Percentiles rank a stretch among this genome's conserved stretches.
Conservation (phyloP, 2,329 filamentous ascomycete species). For the Diplodia corticola region DNA sequence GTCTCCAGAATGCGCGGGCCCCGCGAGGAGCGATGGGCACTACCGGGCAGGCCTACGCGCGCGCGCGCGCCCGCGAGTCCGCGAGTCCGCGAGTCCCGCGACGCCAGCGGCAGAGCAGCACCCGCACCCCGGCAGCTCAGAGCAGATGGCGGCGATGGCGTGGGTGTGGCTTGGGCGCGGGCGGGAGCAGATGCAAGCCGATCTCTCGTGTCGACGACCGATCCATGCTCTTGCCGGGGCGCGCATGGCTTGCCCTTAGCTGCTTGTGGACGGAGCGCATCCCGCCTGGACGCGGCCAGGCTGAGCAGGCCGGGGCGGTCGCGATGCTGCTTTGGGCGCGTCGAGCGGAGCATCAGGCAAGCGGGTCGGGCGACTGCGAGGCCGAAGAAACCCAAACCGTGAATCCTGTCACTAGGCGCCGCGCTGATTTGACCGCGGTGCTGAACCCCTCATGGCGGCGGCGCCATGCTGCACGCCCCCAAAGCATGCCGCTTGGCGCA, state of each 20-base stretch:
- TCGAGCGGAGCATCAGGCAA: slow-evolving; percentile 13
- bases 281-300: background rate
- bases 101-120: background rate
- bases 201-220: slow-evolving; percentile 16
- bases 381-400: slow-evolving; percentile 8
- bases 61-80: too few relatives aligned
- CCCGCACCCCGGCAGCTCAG: background rate
- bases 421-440: slow-evolving; percentile 1
- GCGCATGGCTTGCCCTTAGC: slow-evolving; percentile 17
- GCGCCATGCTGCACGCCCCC: slow-evolving; percentile 13
- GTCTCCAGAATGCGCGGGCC: slow-evolving; percentile 11
- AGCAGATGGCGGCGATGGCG: slow-evolving; percentile 17
- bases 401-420: background rate
- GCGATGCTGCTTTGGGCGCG: slow-evolving; percentile 15
- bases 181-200: slow-evolving; percentile 21
- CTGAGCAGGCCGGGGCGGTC: slow-evolving; percentile 7
- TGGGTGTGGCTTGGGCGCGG: slow-evolving; percentile 13
- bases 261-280: background rate
- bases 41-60: background rate
- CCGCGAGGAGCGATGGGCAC: slow-evolving; percentile 14
- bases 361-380: background rate
- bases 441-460: slow-evolving; percentile 16
- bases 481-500: slow-evolving; percentile 13
- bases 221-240: slow-evolving; percentile 9
- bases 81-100: too few relatives aligned